Evolutionary conservation across 352 stramenopile genomes (phyloP).

Genomic region (Aphanomyces euteiches): DNA sequence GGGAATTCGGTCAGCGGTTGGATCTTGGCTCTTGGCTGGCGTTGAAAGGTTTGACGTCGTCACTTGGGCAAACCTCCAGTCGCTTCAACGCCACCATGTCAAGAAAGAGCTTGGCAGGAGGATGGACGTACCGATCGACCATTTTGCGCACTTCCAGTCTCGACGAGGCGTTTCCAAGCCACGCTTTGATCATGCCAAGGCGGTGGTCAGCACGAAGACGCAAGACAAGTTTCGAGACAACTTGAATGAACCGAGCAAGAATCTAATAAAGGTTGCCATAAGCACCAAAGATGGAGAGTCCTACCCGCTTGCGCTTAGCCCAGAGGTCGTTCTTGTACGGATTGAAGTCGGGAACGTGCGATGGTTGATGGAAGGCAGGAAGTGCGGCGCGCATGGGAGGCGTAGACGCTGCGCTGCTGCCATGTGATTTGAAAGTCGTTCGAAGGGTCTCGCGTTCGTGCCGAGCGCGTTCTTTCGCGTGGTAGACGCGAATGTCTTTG

Average conservation of each 20-base stretch:
- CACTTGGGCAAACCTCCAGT: conserved; percentile 27
- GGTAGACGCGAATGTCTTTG: conserved; percentile 45
- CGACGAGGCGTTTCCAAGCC: conserved; percentile 49
- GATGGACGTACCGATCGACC: conserved; percentile 51
- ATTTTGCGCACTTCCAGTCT: conserved; percentile 53
- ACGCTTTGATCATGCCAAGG: conserved; percentile 51
- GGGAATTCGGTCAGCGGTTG: background rate
- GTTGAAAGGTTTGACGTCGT: conserved; percentile 24
- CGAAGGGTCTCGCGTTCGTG: conserved; percentile 50
- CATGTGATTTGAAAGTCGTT: conserved; percentile 38
- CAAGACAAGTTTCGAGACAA: conserved; percentile 72
- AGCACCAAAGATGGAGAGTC: background rate
- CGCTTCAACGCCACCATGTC: background rate
- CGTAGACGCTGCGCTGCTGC: conserved; percentile 38
- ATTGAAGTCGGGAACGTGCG: conserved; percentile 68
- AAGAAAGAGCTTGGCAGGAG: background rate
- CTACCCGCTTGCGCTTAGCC: conserved; percentile 52
- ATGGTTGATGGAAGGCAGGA: conserved; percentile 42
- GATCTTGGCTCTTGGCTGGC: conserved; percentile 20
- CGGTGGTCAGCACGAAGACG: conserved; percentile 54
- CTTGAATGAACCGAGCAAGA: conserved; percentile 52
- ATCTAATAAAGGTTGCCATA: conserved; percentile 43
- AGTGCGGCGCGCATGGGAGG: conserved; percentile 40
- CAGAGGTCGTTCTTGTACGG: conserved; percentile 86
- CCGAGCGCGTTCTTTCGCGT: conserved; percentile 33